A percentile compares a stretch with the other conserved stretches of the same genome.
Evolutionary conservation across 1,284 basidiomycete genomes (phyloP).

Genomic region (Trichosporon sp.): DNA sequence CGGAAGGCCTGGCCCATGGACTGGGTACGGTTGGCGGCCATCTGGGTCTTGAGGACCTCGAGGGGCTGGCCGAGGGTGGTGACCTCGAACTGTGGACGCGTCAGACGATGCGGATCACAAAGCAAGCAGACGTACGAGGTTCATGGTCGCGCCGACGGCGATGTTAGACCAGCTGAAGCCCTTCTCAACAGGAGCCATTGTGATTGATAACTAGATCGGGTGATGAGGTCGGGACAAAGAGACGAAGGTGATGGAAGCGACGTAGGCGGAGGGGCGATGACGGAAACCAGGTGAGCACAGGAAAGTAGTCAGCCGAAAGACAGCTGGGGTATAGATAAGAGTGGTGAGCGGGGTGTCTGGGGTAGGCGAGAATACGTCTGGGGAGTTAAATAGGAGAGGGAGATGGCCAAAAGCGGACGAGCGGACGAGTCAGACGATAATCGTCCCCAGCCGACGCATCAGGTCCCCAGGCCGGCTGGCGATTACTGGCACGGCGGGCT

Average conservation of each 20-base stretch:
- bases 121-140: slow-evolving; percentile 62
- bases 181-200: slow-evolving; percentile 63
- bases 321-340: slow-evolving; percentile 9
- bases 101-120: not conserved
- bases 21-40: slow-evolving; percentile 90
- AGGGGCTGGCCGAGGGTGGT: slow-evolving; percentile 97
- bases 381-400: not conserved
- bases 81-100: slow-evolving; percentile 56
- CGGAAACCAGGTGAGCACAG: not conserved
- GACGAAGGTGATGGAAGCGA: not conserved
- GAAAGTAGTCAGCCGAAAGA: not conserved
- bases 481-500: not conserved
- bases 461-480: not conserved
- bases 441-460: not conserved
- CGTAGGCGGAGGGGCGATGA: not conserved
- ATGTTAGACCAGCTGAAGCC: slow-evolving; percentile 98
- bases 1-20: slow-evolving; percentile 80
- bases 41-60: slow-evolving; percentile 98
- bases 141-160: slow-evolving; percentile 95
- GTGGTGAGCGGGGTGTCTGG: slow-evolving; percentile 8
- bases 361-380: not conserved
- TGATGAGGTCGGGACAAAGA: slow-evolving; percentile 4
- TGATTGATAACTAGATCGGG: slow-evolving; percentile 12
- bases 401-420: not conserved
- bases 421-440: slow-evolving; percentile 1